These are phyloP conservation scores for Elaeis guineensis DNA, from an alignment of 176 grass and related monocot genomes.

Conservation along the genomic window DNA sequence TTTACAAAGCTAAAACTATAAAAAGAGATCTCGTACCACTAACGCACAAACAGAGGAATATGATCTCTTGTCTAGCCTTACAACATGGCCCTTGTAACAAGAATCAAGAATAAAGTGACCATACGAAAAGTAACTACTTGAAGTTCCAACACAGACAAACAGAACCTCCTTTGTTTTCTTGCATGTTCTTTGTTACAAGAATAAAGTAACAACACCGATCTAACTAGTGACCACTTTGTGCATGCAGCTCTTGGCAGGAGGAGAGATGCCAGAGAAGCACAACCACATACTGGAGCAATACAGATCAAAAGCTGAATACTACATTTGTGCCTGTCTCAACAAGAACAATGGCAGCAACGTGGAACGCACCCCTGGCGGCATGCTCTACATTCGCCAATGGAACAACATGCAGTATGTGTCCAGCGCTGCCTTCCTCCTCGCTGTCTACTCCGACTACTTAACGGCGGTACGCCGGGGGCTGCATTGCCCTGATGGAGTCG, in stretches of 20 bases:
- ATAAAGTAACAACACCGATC: too few relatives aligned
- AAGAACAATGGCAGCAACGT: slow-evolving; percentile 65
- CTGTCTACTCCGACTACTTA: slow-evolving; percentile 53
- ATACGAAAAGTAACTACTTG: too few relatives aligned
- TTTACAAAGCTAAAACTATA: too few relatives aligned
- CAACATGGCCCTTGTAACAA: too few relatives aligned
- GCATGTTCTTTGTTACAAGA: too few relatives aligned
- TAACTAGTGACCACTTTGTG: slow-evolving; percentile 8
- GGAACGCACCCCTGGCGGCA: slow-evolving; percentile 56
- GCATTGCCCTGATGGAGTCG: slow-evolving; percentile 29
- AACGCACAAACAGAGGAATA: too few relatives aligned
- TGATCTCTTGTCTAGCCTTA: too few relatives aligned
- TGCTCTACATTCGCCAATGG: slow-evolving; percentile 78
- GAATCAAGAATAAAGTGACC: too few relatives aligned
- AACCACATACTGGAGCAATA: slow-evolving; percentile 45
- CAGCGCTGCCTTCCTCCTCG: slow-evolving; percentile 69
- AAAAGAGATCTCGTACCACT: too few relatives aligned
- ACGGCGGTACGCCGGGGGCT: background rate
- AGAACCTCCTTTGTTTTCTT: too few relatives aligned
- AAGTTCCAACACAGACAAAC: too few relatives aligned
- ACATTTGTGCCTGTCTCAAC: slow-evolving; percentile 65
- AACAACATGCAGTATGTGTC: slow-evolving; percentile 87
- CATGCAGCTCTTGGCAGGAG: slow-evolving; percentile 64
- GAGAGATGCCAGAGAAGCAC: slow-evolving; percentile 29
- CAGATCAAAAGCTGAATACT: slow-evolving; percentile 79